phyloP scores from a whole-genome alignment of 148 eudicot species.

The Cornus florida region DNA sequence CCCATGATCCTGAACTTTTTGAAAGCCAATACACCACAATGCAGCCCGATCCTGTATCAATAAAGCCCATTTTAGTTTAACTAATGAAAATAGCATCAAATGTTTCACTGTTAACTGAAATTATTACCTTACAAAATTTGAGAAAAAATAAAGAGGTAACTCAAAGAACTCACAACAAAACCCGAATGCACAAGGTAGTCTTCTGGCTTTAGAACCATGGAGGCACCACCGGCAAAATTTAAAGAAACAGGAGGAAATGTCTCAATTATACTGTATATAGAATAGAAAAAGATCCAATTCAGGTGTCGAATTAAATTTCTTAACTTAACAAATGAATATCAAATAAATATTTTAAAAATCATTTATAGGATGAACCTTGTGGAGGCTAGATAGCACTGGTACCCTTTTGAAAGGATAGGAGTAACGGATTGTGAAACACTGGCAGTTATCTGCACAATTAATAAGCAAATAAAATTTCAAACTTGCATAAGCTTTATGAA shows the following conservation, averaged over 20 bases:
- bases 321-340: background rate
- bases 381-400: slow-evolving; percentile 72
- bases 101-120: background rate
- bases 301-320: background rate
- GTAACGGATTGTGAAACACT: slow-evolving; percentile 62
- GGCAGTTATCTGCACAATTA: slow-evolving; percentile 59
- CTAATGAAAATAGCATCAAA: background rate
- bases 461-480: slow-evolving; percentile 10
- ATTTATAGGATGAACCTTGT: slow-evolving; percentile 42
- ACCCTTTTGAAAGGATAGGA: slow-evolving; percentile 59
- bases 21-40: slow-evolving; percentile 95
- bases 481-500: background rate
- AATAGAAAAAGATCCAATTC: slow-evolving; percentile 8
- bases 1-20: slow-evolving; percentile 69
- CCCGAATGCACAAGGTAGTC: slow-evolving; percentile 80
- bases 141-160: slow-evolving; percentile 2
- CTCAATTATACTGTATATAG: slow-evolving; percentile 48
- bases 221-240: slow-evolving; percentile 87
- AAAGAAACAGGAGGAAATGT: slow-evolving; percentile 77
- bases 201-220: slow-evolving; percentile 74
- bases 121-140: background rate
- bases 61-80: slow-evolving; percentile 7
- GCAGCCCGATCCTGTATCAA: slow-evolving; percentile 76
- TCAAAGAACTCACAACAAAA: slow-evolving; percentile 62
- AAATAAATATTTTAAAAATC: background rate